phyloP scores from a whole-genome alignment of 805 yeast species.

The Teunomyces aglyptinius region DNA sequence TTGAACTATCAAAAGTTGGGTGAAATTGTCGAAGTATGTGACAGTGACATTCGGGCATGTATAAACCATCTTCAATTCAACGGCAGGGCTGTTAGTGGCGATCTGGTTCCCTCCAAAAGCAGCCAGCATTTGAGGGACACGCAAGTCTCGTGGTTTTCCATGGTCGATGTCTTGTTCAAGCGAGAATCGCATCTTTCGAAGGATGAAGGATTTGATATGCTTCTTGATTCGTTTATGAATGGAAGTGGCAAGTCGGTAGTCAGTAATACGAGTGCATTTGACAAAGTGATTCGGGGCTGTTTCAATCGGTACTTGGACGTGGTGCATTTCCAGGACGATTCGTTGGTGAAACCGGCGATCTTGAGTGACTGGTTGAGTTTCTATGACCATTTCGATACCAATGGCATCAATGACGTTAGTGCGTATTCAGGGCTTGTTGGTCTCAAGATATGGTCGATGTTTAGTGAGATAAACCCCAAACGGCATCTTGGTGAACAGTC shows the following conservation, averaged over 20 bases:
- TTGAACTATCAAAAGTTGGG: constrained; percentile 52
- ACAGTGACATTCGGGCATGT: constrained; percentile 84
- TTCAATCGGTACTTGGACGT: constrained; percentile 63
- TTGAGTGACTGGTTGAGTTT: constrained; percentile 77
- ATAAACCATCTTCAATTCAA: constrained; percentile 78
- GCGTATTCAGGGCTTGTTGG: constrained; percentile 58
- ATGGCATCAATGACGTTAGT: constrained; percentile 42
- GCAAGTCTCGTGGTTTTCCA: constrained; percentile 62
- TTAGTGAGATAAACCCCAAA: constrained; percentile 54
- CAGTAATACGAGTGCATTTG: constrained; percentile 44
- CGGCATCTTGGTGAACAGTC: constrained; percentile 12
- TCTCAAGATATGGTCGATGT: constrained; percentile 60
- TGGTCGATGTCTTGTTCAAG: constrained; percentile 61
- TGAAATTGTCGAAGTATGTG: constrained; percentile 66
- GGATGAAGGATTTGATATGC: constrained; percentile 46
- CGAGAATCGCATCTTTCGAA: constrained; percentile 46
- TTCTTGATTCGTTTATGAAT: constrained; percentile 46
- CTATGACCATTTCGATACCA: constrained; percentile 53
- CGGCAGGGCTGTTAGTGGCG: constrained; percentile 10
- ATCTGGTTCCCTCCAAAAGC: background rate
- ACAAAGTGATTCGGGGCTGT: constrained; percentile 68
- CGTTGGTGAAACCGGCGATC: constrained; percentile 54
- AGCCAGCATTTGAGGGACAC: constrained; percentile 48
- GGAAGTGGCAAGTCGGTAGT: constrained; percentile 36
- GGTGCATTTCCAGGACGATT: constrained; percentile 60